Evolutionary conservation across 441 rosid genomes (phyloP).

Genomic region (Hura crepitans): DNA sequence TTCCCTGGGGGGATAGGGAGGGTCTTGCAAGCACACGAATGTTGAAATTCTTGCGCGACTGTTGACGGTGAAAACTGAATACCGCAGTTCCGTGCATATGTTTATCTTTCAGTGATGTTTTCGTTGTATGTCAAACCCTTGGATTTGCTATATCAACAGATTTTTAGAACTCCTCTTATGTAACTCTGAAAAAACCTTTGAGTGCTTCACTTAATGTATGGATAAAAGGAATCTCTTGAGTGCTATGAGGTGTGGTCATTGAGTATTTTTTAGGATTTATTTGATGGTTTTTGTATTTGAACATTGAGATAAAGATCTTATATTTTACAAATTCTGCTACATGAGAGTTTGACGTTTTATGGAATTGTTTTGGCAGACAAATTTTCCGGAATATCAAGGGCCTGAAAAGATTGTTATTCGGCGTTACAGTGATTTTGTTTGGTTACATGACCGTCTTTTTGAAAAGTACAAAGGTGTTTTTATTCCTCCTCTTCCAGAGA

Average conservation of each 20-base stretch:
- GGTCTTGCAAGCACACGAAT: neutral
- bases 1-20: no score
- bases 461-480: conserved; percentile 87
- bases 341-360: neutral
- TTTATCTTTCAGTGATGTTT: neutral
- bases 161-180: neutral
- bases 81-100: neutral
- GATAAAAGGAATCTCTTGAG: neutral
- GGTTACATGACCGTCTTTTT: conserved; percentile 85
- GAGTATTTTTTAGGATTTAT: neutral
- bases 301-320: neutral
- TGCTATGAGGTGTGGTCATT: neutral
- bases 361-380: conserved; percentile 52
- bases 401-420: conserved; percentile 93
- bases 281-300: neutral
- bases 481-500: conserved; percentile 96
- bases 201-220: neutral
- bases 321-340: neutral
- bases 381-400: conserved; percentile 78
- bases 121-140: neutral
- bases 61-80: neutral
- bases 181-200: neutral
- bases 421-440: conserved; percentile 88
- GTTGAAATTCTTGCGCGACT: neutral
- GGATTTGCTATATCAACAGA: neutral